These are phyloP conservation scores for Trichoderma koningiopsis DNA, from an alignment of 2,329 filamentous ascomycete genomes.

Conservation along the genomic window DNA sequence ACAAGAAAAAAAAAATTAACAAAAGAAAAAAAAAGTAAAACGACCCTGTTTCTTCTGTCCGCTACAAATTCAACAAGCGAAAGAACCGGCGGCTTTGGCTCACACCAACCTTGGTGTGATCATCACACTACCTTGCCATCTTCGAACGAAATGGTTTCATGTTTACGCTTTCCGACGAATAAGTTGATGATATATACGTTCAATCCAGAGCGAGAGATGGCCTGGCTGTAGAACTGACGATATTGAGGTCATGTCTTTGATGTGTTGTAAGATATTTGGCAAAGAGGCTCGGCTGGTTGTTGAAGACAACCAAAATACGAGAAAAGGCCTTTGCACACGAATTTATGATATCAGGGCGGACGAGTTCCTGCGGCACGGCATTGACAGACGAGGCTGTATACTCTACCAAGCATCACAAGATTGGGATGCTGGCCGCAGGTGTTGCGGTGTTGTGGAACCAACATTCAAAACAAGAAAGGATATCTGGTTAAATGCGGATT, in stretches of 20 bases:
- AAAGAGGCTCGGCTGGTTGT: neutral
- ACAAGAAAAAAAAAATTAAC: neutral
- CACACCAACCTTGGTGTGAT: neutral
- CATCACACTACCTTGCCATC: neutral
- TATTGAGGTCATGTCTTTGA: neutral
- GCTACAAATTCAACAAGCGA: neutral
- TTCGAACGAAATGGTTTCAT: neutral
- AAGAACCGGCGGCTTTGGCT: neutral
- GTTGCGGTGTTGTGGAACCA: neutral
- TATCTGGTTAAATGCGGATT: conserved; percentile 6
- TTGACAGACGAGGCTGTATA: neutral
- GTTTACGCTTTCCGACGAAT: neutral
- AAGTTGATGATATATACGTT: neutral
- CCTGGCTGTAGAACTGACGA: neutral
- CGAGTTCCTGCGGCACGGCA: neutral
- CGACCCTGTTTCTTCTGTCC: neutral
- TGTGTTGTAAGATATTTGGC: conserved; percentile 10
- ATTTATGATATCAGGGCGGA: neutral
- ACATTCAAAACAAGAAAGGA: neutral
- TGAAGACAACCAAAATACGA: neutral
- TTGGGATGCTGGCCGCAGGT: neutral
- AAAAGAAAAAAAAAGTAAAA: neutral
- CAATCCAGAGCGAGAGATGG: neutral
- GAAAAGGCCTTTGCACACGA: neutral
- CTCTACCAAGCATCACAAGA: neutral